These are phyloP conservation scores for Coemansia brasiliensis DNA, from an alignment of 192 early-diverging fungal genomes.

Conservation along the genomic window DNA sequence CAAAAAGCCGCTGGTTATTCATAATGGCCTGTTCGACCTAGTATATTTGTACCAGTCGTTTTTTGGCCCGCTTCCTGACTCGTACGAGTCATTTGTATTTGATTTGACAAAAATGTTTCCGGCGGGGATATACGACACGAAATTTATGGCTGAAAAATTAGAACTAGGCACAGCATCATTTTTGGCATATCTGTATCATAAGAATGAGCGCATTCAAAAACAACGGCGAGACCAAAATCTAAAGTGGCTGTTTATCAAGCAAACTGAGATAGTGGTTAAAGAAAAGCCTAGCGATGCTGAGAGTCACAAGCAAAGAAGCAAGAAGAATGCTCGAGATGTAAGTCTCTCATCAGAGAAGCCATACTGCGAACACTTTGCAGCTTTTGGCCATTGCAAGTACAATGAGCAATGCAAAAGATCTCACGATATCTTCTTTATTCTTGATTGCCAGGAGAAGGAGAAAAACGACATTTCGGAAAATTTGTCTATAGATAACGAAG, in stretches of 20 bases:
- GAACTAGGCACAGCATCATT: conserved; percentile 29
- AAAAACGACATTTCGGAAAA: not conserved
- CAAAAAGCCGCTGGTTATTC: conserved; percentile 74
- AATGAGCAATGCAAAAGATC: conserved; percentile 67
- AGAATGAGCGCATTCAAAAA: conserved; percentile 36
- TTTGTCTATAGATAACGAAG: not conserved
- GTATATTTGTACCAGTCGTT: conserved; percentile 92
- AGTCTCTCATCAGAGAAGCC: conserved; percentile 4
- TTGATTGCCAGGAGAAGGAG: conserved; percentile 63
- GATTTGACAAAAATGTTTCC: conserved; percentile 83
- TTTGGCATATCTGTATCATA: conserved; percentile 47
- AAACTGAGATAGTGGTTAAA: conserved; percentile 4
- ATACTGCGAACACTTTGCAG: conserved; percentile 84
- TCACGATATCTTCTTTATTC: conserved; percentile 86
- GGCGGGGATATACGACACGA: conserved; percentile 92
- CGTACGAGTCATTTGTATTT: conserved; percentile 68
- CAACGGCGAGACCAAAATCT: conserved; percentile 6
- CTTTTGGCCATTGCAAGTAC: conserved; percentile 75
- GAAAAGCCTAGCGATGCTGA: not conserved
- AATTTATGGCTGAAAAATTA: conserved; percentile 65
- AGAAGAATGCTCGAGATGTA: not conserved
- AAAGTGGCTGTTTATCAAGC: conserved; percentile 21
- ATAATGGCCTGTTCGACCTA: conserved; percentile 94
- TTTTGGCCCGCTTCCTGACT: conserved; percentile 73
- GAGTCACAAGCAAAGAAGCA: conserved; percentile 1